Evolutionary conservation across 2,329 filamentous ascomycete species (phyloP), one percentile per base, ranked within the genome.

Genomic region (Domatiomyces globalis): DNA sequence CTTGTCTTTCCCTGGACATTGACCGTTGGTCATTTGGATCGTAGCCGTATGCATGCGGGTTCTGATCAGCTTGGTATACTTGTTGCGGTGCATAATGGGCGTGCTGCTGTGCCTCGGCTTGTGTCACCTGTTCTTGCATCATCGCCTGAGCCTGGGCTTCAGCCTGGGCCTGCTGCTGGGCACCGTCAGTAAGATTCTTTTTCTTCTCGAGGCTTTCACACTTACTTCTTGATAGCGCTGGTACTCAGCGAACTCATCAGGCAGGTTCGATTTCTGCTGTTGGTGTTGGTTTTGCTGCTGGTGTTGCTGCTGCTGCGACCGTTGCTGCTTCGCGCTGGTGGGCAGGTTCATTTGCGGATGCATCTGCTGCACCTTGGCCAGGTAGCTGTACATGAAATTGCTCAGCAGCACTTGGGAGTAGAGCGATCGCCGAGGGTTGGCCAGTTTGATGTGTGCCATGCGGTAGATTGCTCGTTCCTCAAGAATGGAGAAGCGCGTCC

Each of bases 361-460:
- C 87, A 95, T 95, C 63, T 94, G 88, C 69, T 98, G 92, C 45
- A 98, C 92, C 67, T 96, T 98, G 56, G 92, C 92, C 58, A 98
- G 78, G 66, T 98, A 98, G 52, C 88, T 92, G 71, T 98, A 98
- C 92, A 98, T 98, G 69, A 98, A 98, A 67, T 98, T 98, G 69
- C 89, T 95, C 59, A 98, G 78, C 53, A 98, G 74, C 19, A 98
- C 92, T 67, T 98, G 92, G 54, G 90, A 95, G 64, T 94, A 84
- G 49, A 98, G 71, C 43, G 90, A 85, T 51, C 92, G 83, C 45
- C 90, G 83, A 39, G 92, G 92, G 64, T 98, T 96, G n/a, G 92
- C 92, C 55, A 98, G 79, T 69, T 98, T 98, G 70, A 96, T 94
- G 66, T 98, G 92, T 17, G 92, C 92, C 87, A 98, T 95, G 55